These are phyloP conservation scores for Stentor roeselii DNA, from an alignment of 73 alveolate genomes.

Conservation along the genomic window DNA sequence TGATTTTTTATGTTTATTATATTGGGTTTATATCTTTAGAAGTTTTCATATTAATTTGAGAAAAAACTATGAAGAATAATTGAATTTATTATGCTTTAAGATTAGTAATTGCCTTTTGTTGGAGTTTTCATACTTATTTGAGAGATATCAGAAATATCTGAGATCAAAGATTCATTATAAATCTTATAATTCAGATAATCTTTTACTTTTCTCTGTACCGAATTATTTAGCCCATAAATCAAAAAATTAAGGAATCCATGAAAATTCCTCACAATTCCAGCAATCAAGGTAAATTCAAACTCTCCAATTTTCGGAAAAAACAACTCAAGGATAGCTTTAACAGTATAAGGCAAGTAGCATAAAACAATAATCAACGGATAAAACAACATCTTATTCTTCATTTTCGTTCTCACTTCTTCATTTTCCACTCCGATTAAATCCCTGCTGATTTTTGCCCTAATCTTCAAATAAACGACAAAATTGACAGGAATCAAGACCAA, in stretches of 20 bases:
- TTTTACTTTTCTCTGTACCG: background rate
- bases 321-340: background rate
- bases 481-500: background rate
- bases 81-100: too few relatives aligned
- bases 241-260: background rate
- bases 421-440: background rate
- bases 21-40: too few relatives aligned
- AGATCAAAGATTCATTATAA: too few relatives aligned
- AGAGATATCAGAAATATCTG: too few relatives aligned
- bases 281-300: background rate
- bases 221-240: background rate
- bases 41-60: too few relatives aligned
- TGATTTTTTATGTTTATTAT: too few relatives aligned
- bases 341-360: background rate
- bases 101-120: too few relatives aligned
- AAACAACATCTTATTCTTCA: background rate
- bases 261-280: background rate
- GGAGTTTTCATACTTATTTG: too few relatives aligned
- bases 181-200: too few relatives aligned
- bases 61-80: too few relatives aligned
- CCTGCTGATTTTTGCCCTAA: background rate
- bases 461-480: background rate
- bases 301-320: background rate
- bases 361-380: background rate
- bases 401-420: background rate